A percentile compares a stretch with the other conserved stretches of the same genome.
Conservation (phyloP, 805 yeast species). For the Candida endomychidarum region DNA sequence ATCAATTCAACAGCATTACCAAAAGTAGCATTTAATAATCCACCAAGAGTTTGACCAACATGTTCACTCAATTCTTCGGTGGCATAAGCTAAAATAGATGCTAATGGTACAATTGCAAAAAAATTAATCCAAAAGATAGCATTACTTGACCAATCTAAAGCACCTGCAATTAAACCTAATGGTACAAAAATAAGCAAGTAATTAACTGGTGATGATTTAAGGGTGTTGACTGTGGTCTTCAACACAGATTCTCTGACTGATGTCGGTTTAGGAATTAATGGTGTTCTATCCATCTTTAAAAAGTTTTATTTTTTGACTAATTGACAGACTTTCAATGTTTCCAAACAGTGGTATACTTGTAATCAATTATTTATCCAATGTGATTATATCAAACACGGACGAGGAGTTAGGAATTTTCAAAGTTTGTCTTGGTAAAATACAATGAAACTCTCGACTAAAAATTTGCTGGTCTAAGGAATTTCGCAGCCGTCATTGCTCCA, state of each 20-base stretch:
- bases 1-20: conserved; percentile 98
- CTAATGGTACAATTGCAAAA: conserved; percentile 88
- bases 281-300: conserved; percentile 2
- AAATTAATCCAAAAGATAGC: conserved; percentile 72
- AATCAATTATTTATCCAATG: too few species aligned
- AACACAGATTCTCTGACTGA: conserved; percentile 9
- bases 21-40: conserved; percentile 91
- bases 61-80: conserved; percentile 89
- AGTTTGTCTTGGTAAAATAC: neutral
- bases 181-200: conserved; percentile 83
- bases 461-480: conserved; percentile 2
- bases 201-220: conserved; percentile 70
- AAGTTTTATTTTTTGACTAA: neutral
- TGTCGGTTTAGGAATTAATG: conserved; percentile 3
- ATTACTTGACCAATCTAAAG: conserved; percentile 52
- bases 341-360: too few species aligned
- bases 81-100: conserved; percentile 85
- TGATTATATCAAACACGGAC: too few species aligned
- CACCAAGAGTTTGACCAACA: conserved; percentile 92
- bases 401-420: neutral
- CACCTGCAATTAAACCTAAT: conserved; percentile 76
- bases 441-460: neutral
- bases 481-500: conserved; percentile 3
- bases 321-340: too few species aligned
- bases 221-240: conserved; percentile 23